Base-by-base conservation (phyloP, 768 basidiomycete genomes). In the Lentinus brumalis region DNA sequence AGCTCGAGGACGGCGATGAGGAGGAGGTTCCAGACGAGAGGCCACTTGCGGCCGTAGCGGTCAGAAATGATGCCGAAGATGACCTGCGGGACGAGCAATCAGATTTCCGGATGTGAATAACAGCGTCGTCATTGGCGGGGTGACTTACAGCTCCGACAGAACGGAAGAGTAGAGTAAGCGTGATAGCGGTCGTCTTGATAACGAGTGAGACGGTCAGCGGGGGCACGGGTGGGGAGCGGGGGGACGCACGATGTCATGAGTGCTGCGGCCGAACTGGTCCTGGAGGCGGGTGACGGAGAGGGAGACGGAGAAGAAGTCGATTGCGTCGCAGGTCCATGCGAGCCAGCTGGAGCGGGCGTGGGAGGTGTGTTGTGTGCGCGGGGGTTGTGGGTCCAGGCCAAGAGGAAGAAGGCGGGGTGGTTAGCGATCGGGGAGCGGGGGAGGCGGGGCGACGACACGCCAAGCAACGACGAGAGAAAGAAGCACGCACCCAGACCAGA, bases 31-130 rank as follows among this genome's bases (percentile, higher is more conserved):
- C 67, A 64, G 31, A 96, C 85, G 5, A 96, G 79, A 4, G 94
- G 94, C 94, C 94, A 98, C 80, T 96, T 96, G 31, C 96, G 84
- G 4, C 96, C 96, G 71, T 80, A 96, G 4, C 96, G 85, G 72
- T 97, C 96, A 1, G 90, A 91, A n/a, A 89, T 67, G 45, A 94
- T 71, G 49, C 94, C 94, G 65, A 96, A 95, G 66, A 94, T 76
- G 51, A 94, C 57, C 76, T 76, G 44, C 21, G 53, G 16, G 18
- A 29, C 41, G 53, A 16, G 30, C 52, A 30, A 45, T 29, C 40
- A 32, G 29, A 16, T 26, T 11, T 14, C 35, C 41, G 42, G 49
- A 60, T 52, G 12, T 26, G 9, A 26, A 21, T 5, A 26, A 49
- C 21, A 18, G n/a, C 26, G 41, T 14, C 16, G 16, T 16, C 44